These are phyloP conservation scores for Dendrobium chrysotoxum DNA, from an alignment of 106 monocot genomes.

Conservation along the genomic window DNA sequence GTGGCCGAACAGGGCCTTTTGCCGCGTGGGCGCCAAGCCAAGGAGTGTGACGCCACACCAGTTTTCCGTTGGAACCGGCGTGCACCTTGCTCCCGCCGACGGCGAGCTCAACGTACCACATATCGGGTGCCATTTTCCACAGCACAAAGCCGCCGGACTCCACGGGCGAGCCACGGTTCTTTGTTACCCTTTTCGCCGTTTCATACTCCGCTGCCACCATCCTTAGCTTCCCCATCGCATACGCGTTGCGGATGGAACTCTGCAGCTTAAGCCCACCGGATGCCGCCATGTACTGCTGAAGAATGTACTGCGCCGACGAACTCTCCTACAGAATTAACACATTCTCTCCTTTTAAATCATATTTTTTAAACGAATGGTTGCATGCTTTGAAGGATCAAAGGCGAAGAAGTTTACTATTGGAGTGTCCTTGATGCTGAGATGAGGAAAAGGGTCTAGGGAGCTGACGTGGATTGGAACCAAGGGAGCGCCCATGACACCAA, in stretches of 20 bases:
- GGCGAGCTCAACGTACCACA: slow-evolving; percentile 99
- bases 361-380: not conserved
- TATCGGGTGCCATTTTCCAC: slow-evolving; percentile 94
- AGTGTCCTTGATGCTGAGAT: slow-evolving; percentile 61
- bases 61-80: slow-evolving; percentile 89
- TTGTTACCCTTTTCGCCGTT: slow-evolving; percentile 56
- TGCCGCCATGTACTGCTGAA: slow-evolving; percentile 92
- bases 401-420: slow-evolving; percentile 41
- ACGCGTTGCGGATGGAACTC: slow-evolving; percentile 65
- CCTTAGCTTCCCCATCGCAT: slow-evolving; percentile 78
- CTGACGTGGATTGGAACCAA: slow-evolving; percentile 47
- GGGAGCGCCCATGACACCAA: slow-evolving; percentile 81
- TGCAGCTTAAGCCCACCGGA: slow-evolving; percentile 74
- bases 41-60: slow-evolving; percentile 98
- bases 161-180: slow-evolving; percentile 38
- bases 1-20: slow-evolving; percentile 92
- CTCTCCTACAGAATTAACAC: slow-evolving; percentile 46
- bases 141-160: slow-evolving; percentile 93
- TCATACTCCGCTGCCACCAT: slow-evolving; percentile 90
- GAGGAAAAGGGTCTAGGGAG: slow-evolving; percentile 42
- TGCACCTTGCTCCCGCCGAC: slow-evolving; percentile 98
- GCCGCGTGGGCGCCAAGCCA: slow-evolving; percentile 98
- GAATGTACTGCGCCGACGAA: slow-evolving; percentile 90
- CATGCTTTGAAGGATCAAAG: not conserved
- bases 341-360: too few relatives aligned